Evolutionary conservation across 164 flowering plant species (phyloP), one percentile per base, ranked within the genome.

Genomic region (Hamamelis virginiana): DNA sequence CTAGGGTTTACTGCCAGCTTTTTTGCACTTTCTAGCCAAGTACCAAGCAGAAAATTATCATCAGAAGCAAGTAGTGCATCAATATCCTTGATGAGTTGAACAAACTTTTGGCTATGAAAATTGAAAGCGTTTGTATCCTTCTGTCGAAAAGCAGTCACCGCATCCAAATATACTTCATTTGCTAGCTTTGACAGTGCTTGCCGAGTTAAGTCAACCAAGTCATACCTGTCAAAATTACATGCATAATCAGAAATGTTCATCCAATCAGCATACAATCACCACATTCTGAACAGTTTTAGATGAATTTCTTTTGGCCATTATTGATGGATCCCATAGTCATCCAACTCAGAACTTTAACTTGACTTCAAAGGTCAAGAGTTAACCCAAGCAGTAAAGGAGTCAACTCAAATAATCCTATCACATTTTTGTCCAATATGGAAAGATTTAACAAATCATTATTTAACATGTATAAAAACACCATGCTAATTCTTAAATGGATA

Each of bases 1-100:
- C 60, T 69, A n/a, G 87, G 80, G 71, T 62, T 85, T 21, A 61
- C 50, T 47, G 97, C 89, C 73, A 92, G 72, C n/a, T 67, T 77
- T 78, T 89, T 92, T 1, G 98, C 97, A 77, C 96, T 92, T 73
- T 88, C 89, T 16, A 92, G 87, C 97, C 97, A 92, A 23, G 92
- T 85, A 23, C 98, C 98, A 21, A 95, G 86, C n/a, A 92, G 85
- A 79, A 95, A 95, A 69, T 89, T 88, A 72, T 88, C 86, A 64
- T 95, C 91, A 15, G 96, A 77, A 75, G 91, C 97, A 65, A 95
- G 93, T 72, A 95, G 86, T 9, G 75, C 75, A 60, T 95, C 97
- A 23, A 91, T 91, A 71, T 92, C 97, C 80, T 81, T 78, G 65
- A 92, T 88, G 47, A 95, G 87, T 56, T 88, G 81, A 72, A 86